Evolutionary conservation across 768 basidiomycete species (phyloP).

Genomic region (Heimioporus sp.): DNA sequence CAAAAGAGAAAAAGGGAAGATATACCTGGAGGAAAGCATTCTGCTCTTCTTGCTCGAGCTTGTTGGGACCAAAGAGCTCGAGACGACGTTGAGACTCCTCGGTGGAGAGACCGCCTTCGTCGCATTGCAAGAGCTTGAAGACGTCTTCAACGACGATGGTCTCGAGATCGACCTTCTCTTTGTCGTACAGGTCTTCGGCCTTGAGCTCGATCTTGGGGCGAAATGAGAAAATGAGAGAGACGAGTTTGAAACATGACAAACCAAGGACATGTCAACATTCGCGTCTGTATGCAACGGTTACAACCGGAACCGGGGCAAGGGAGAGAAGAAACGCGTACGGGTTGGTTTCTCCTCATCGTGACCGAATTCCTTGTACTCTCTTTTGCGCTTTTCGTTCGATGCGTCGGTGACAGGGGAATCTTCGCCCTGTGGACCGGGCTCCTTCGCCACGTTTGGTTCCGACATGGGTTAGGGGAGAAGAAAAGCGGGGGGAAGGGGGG

Average conservation of each 20-base stretch:
- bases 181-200: conserved; percentile 93
- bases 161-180: conserved; percentile 99
- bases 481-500: not conserved
- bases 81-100: conserved; percentile 83
- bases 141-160: conserved; percentile 96
- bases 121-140: conserved; percentile 92
- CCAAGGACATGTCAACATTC: conserved; percentile 82
- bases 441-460: conserved; percentile 57
- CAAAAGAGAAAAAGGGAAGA: conserved; percentile 6
- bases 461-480: conserved; percentile 20
- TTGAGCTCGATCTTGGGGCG: conserved; percentile 70
- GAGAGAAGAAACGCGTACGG: conserved; percentile 44
- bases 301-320: not conserved
- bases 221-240: not conserved
- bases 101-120: conserved; percentile 69
- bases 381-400: conserved; percentile 50
- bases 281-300: conserved; percentile 52
- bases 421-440: conserved; percentile 57
- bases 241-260: conserved; percentile 30
- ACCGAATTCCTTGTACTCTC: conserved; percentile 86
- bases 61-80: conserved; percentile 95
- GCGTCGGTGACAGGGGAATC: conserved; percentile 36
- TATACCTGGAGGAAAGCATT: conserved; percentile 84
- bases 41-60: conserved; percentile 86
- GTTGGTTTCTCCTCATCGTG: conserved; percentile 68